phyloP scores from a whole-genome alignment of 257 asterid species.

The Solanum bukasovii region DNA sequence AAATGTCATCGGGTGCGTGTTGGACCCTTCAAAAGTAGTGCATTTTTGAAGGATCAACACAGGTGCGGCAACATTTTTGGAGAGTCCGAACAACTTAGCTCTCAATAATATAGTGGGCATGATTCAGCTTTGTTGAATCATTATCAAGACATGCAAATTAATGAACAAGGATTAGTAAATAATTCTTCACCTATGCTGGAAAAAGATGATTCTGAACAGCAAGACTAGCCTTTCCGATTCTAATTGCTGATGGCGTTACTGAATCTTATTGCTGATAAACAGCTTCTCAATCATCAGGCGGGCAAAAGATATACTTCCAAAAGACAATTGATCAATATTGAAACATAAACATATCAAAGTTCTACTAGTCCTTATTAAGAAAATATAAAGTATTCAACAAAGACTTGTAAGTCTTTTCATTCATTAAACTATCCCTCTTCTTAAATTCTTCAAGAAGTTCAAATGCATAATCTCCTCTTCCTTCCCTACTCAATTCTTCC shows the following conservation, averaged over 20 bases:
- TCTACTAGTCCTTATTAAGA: conserved; percentile 21
- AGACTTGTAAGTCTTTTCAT: conserved; percentile 59
- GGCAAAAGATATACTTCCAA: neutral
- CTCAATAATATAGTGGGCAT: neutral
- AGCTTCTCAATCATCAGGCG: neutral
- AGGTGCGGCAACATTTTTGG: neutral
- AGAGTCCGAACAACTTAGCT: neutral
- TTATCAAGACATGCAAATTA: neutral
- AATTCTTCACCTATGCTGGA: neutral
- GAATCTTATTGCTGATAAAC: neutral
- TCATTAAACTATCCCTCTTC: conserved; percentile 64
- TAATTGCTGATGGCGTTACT: neutral
- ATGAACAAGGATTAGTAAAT: neutral
- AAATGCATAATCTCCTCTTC: conserved; percentile 62
- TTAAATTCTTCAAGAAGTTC: conserved; percentile 60
- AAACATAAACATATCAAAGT: neutral
- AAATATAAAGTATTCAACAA: conserved; percentile 62
- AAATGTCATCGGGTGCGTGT: neutral
- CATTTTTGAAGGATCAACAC: neutral
- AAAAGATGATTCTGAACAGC: neutral
- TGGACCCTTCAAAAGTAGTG: neutral
- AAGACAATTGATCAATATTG: neutral
- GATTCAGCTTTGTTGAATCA: neutral
- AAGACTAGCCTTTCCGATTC: neutral
- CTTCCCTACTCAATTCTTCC: conserved; percentile 85